These are phyloP conservation scores for Talaromyces ruber DNA, from an alignment of 495 filamentous ascomycete species.

Conservation along the genomic window DNA sequence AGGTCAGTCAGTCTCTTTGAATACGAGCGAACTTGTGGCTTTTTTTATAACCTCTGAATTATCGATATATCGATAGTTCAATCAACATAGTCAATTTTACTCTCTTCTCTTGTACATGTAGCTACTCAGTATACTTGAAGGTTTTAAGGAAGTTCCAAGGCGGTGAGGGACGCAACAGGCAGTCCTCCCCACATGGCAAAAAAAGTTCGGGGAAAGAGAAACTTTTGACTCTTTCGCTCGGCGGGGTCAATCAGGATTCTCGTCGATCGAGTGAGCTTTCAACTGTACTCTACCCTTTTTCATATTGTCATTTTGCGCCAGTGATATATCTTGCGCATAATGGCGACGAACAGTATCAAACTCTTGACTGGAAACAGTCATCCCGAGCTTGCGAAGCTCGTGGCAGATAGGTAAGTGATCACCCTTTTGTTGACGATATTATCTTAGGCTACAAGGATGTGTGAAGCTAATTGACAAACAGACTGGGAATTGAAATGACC, in stretches of 20 bases:
- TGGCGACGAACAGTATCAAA: conserved; percentile 90
- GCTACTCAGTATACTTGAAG: neutral
- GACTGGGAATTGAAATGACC: conserved; percentile 86
- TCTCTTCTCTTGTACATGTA: neutral
- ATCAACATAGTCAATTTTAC: neutral
- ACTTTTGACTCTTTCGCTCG: neutral
- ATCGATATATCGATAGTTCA: neutral
- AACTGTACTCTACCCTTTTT: neutral
- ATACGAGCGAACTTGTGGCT: neutral
- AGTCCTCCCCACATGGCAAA: conserved; percentile 1
- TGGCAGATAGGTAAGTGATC: conserved; percentile 75
- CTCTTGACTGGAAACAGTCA: conserved; percentile 93
- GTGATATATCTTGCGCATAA: conserved; percentile 15
- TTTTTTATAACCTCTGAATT: neutral
- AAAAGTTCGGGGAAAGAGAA: neutral
- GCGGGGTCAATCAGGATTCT: neutral
- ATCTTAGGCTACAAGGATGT: neutral
- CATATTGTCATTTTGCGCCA: neutral
- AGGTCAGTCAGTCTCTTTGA: conserved; percentile 25
- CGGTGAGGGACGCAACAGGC: conserved; percentile 4
- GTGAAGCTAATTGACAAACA: conserved; percentile 21
- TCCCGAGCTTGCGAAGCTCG: conserved; percentile 77
- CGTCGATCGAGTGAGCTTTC: neutral
- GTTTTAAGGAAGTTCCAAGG: neutral
- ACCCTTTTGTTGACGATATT: neutral